Percentiles rank a stretch among this genome's conserved stretches.
phyloP scores from a whole-genome alignment of 257 asterid genomes.

The Solanum chilense region DNA sequence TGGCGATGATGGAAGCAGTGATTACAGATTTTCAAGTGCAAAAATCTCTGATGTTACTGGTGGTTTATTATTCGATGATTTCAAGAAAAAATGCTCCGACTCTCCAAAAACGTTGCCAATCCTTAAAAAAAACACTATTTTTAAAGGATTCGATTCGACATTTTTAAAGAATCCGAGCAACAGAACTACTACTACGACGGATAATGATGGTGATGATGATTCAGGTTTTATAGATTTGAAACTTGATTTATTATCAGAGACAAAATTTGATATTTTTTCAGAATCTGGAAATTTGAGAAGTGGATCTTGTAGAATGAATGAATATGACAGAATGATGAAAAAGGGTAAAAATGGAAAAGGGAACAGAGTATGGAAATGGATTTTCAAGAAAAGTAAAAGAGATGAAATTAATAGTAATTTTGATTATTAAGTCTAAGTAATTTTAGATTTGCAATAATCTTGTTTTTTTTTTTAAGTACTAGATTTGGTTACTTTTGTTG shows the following conservation, averaged over 20 bases:
- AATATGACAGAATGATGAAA: conserved; percentile 31
- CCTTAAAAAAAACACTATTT: neutral
- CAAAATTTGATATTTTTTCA: conserved; percentile 11
- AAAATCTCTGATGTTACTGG: conserved; percentile 73
- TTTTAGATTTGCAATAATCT: neutral
- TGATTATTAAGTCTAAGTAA: conserved; percentile 2
- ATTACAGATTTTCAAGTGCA: conserved; percentile 50
- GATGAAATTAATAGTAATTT: conserved; percentile 2
- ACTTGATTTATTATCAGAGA: conserved; percentile 44
- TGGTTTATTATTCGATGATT: conserved; percentile 40
- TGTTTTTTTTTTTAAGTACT: neutral
- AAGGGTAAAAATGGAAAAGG: conserved; percentile 26
- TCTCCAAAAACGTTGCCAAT: neutral
- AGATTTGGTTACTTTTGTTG: neutral
- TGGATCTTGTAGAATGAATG: conserved; percentile 37
- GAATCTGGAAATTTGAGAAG: conserved; percentile 6
- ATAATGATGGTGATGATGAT: conserved; percentile 7
- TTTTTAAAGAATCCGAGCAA: neutral
- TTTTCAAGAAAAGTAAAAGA: conserved; percentile 44
- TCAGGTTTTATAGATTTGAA: conserved; percentile 75
- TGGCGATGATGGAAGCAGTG: conserved; percentile 33
- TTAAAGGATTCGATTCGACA: neutral
- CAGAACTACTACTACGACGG: conserved; percentile 23
- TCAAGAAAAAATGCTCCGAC: conserved; percentile 10
- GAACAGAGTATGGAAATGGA: conserved; percentile 78